Base-by-base conservation (phyloP, 2,329 filamentous ascomycete species). In the Xylariaceae sp. region DNA sequence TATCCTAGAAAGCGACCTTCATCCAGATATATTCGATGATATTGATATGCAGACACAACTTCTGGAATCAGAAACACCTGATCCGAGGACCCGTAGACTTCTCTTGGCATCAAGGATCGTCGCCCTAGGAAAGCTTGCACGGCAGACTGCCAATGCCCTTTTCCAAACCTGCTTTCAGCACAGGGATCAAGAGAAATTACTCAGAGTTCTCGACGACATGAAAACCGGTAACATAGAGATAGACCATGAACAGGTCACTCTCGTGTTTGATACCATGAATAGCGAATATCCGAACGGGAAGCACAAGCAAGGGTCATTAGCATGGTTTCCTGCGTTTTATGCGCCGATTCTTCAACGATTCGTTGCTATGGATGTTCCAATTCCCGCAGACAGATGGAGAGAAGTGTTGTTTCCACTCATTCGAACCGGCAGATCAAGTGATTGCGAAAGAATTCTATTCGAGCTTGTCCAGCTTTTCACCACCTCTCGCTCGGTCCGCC, bases 1-100 rank as follows among this genome's bases (percentile, higher is more conserved):
- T 26, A 59, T 80, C 9, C 48, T 78, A 6, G 53, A 64, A 7
- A 73, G 69, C 17, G 73, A 78, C 44, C 61, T 79, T 17, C 75
- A 79, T 44, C 76, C 75, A 1, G 73, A 77, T 24, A 71, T 78
- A 18, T 79, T 77, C 34, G 72, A 78, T 12, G 67, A 78, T 44
- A 36, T 58, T 1, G 52, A 62, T 9, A 62, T 64, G 34, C 66
- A 72, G 40, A 61, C 63, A 9, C 56, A 57, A 34, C 60, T 78
- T 16, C 49, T 69, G 9, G 51, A 57, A 4, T 52, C 59, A 11
- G 59, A 60, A 15, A 49, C 67, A 16, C 54, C 54, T 9, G 64
- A 76, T 41, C 65, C 64, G 65, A 59, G 56, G 17, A 66, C 60
- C 34, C 64, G 68, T 44, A 64, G 64, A 13, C 54, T 78, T 1